phyloP scores from a whole-genome alignment of 1,284 basidiomycete genomes.

The Boletus sp. region DNA sequence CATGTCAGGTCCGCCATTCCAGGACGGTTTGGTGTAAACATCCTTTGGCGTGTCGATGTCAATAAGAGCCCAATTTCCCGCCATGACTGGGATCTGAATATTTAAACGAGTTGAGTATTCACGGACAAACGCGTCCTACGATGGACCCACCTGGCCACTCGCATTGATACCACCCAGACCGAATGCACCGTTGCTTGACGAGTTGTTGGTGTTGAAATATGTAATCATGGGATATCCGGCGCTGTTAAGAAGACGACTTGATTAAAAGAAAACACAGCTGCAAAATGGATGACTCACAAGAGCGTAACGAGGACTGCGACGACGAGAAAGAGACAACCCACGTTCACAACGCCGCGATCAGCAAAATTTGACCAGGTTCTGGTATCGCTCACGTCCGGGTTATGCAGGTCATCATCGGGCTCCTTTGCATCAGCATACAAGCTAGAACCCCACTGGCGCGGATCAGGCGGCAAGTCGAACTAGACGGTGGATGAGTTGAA shows the following conservation, averaged over 20 bases:
- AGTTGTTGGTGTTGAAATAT: slow-evolving; percentile 42
- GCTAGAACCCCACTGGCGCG: slow-evolving; percentile 52
- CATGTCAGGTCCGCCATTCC: slow-evolving; percentile 47
- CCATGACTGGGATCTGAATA: slow-evolving; percentile 46
- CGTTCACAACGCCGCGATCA: slow-evolving; percentile 56
- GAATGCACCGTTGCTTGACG: slow-evolving; percentile 46
- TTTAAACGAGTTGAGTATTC: slow-evolving; percentile 34
- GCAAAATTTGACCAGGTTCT: slow-evolving; percentile 32
- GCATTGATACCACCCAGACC: slow-evolving; percentile 75
- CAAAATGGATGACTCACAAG: slow-evolving; percentile 43
- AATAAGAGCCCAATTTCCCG: slow-evolving; percentile 59
- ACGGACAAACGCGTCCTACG: background rate
- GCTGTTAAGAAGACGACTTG: slow-evolving; percentile 29
- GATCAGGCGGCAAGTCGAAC: slow-evolving; percentile 54
- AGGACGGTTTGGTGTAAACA: slow-evolving; percentile 49
- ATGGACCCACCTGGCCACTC: slow-evolving; percentile 55
- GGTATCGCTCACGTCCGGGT: slow-evolving; percentile 41
- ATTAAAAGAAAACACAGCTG: background rate
- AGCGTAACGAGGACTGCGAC: slow-evolving; percentile 47
- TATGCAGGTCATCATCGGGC: slow-evolving; percentile 56
- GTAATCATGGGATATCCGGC: slow-evolving; percentile 55
- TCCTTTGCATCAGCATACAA: slow-evolving; percentile 48
- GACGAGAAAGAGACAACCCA: slow-evolving; percentile 62
- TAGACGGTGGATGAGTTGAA: slow-evolving; percentile 22
- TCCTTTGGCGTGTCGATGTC: slow-evolving; percentile 65